Percentiles rank a stretch among this genome's conserved stretches.
Conservation (phyloP, 2,329 filamentous ascomycete species). For the Juglanconis sp. region DNA sequence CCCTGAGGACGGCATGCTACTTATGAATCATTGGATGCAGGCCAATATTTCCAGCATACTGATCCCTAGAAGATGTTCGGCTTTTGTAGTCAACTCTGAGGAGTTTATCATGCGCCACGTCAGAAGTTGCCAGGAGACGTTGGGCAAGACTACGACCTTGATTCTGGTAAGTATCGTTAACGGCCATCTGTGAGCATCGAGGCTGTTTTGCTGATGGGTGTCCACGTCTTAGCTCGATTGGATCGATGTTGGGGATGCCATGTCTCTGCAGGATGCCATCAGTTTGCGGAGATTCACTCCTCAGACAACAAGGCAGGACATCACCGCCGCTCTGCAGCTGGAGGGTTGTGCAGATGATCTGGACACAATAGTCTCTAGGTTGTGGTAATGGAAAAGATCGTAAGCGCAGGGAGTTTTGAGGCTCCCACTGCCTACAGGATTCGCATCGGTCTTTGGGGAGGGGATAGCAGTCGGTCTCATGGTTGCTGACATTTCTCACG, state of each 20-base stretch:
- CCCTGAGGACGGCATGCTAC: constrained; percentile 39
- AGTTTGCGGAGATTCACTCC: not conserved
- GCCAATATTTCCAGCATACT: constrained; percentile 30
- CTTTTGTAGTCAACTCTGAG: constrained; percentile 45
- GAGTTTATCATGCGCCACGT: constrained; percentile 42
- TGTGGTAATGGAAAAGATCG: too few species aligned
- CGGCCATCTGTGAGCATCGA: not conserved
- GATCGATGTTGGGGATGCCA: constrained; percentile 7
- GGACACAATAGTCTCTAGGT: not conserved
- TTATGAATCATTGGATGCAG: constrained; percentile 65
- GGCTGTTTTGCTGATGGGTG: not conserved
- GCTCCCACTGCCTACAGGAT: too few species aligned
- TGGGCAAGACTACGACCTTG: constrained; percentile 32
- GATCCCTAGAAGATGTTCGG: constrained; percentile 25
- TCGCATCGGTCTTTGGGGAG: too few species aligned
- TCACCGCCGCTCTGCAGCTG: not conserved
- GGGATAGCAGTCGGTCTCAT: too few species aligned
- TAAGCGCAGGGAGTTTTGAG: too few species aligned
- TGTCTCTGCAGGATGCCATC: not conserved
- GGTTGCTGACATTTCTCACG: too few species aligned
- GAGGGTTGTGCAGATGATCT: not conserved
- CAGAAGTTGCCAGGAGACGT: constrained; percentile 27
- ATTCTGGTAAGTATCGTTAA: constrained; percentile 22
- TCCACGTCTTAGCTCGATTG: constrained; percentile 4
- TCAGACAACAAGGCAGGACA: not conserved